phyloP scores from a whole-genome alignment of 2,329 filamentous ascomycete genomes.

The Cercospora sp. region DNA sequence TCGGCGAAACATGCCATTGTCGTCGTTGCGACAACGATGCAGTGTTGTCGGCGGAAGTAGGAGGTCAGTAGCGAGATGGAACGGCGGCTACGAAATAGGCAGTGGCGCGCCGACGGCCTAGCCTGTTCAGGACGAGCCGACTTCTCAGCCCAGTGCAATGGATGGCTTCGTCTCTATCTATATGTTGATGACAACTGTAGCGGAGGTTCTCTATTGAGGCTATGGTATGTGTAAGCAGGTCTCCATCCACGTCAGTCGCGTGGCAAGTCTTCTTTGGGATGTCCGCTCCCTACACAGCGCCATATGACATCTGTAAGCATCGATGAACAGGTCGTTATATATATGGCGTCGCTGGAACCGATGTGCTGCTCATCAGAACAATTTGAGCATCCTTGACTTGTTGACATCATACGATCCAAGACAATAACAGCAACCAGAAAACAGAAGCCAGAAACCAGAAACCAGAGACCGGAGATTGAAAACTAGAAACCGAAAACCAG shows the following conservation, averaged over 20 bases:
- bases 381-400: background rate
- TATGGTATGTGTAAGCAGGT: background rate
- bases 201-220: background rate
- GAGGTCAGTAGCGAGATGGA: background rate
- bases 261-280: background rate
- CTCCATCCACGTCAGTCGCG: background rate
- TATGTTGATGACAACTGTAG: background rate
- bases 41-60: background rate
- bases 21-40: background rate
- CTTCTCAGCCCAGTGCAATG: background rate
- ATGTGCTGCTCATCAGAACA: background rate
- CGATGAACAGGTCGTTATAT: background rate
- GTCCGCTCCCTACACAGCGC: background rate
- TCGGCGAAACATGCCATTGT: background rate
- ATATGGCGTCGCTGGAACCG: background rate
- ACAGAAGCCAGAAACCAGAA: background rate
- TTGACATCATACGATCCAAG: background rate
- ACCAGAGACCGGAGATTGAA: background rate
- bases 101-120: background rate
- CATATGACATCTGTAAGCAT: background rate
- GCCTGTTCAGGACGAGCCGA: background rate
- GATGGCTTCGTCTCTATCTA: background rate
- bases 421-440: background rate
- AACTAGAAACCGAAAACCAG: background rate
- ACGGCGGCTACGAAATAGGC: background rate